These are phyloP conservation scores for Candida oleophila DNA, from an alignment of 805 yeast species.

Conservation along the genomic window DNA sequence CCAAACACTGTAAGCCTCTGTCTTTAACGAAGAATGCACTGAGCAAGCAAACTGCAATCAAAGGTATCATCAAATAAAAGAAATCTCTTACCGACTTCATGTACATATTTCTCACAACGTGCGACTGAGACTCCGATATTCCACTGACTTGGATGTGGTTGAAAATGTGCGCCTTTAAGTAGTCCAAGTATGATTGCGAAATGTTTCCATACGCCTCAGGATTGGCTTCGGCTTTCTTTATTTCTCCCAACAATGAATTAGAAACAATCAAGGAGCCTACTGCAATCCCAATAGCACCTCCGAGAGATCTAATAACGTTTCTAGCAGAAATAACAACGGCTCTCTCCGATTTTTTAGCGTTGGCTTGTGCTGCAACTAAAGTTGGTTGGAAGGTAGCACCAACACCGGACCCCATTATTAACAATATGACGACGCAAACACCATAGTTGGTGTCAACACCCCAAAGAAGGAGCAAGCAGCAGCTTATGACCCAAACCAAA, in stretches of 20 bases:
- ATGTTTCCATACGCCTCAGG: conserved; percentile 7
- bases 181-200: conserved; percentile 12
- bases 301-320: conserved; percentile 33
- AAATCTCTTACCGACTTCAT: conserved; percentile 27
- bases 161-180: conserved; percentile 29
- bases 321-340: conserved; percentile 34
- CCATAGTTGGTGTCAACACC: conserved; percentile 29
- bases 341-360: conserved; percentile 28
- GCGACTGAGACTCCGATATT: conserved; percentile 19
- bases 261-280: conserved; percentile 27
- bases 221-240: conserved; percentile 12
- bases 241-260: conserved; percentile 21
- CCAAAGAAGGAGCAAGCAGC: conserved; percentile 35
- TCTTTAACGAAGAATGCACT: conserved; percentile 34
- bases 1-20: conserved; percentile 36
- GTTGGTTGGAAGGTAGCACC: conserved; percentile 57
- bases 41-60: conserved; percentile 32
- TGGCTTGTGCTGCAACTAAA: conserved; percentile 50
- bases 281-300: conserved; percentile 35
- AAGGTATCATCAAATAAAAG: conserved; percentile 34
- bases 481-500: conserved; percentile 40
- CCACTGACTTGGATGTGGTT: conserved; percentile 22
- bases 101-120: conserved; percentile 21
- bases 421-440: conserved; percentile 16
- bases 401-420: conserved; percentile 32